Conservation (phyloP, 176 grass and related monocot species). For the Miscanthus lutarioriparius region DNA sequence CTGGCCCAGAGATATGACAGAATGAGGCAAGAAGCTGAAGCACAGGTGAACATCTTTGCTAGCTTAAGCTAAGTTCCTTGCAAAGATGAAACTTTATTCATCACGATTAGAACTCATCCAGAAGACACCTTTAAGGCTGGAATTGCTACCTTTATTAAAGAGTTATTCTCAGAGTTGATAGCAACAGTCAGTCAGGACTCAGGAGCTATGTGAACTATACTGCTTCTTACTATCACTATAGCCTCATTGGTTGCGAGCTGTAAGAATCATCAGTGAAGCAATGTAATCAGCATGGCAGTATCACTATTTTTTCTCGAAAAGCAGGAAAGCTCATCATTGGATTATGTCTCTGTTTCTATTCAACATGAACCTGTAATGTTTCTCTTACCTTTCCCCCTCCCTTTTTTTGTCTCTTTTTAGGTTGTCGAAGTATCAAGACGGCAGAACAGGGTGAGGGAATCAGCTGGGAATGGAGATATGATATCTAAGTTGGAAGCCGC, state of each 20-base stretch:
- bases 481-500: conserved; percentile 82
- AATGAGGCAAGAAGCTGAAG: conserved; percentile 93
- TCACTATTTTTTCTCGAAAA: background rate
- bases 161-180: conserved; percentile 16
- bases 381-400: background rate
- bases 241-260: background rate
- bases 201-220: background rate
- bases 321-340: background rate
- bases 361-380: background rate
- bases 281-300: background rate
- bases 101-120: background rate
- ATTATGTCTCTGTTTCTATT: background rate
- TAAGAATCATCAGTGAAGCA: background rate
- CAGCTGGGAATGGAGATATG: conserved; percentile 60
- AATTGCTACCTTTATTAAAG: background rate
- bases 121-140: background rate
- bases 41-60: conserved; percentile 57
- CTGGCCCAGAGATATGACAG: conserved; percentile 93
- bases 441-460: conserved; percentile 81
- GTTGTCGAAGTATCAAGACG: conserved; percentile 89
- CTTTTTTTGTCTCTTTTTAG: conserved; percentile 22
- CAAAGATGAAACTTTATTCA: background rate
- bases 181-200: background rate
- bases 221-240: background rate
- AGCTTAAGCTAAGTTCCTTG: background rate